phyloP scores from a whole-genome alignment of 2,329 filamentous ascomycete species.

The Scytalidium lignicola region DNA sequence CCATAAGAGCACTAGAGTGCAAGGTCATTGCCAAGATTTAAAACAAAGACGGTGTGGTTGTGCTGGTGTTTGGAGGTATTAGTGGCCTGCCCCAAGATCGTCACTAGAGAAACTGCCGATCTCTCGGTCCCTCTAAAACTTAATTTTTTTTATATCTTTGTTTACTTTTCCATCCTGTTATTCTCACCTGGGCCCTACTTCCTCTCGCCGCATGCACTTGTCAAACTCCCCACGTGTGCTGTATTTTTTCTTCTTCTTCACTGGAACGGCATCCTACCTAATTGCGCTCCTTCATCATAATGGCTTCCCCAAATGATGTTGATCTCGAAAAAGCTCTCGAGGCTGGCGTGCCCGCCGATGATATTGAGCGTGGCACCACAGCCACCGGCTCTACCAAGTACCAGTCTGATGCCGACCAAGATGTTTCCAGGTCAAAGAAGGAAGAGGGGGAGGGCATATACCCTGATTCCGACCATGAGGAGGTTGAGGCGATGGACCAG shows the following conservation, averaged over 20 bases:
- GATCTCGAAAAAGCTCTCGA: background rate
- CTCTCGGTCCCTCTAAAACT: background rate
- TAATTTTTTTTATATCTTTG: background rate
- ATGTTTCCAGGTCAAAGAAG: conserved; percentile 8
- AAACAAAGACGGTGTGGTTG: background rate
- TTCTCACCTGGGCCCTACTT: background rate
- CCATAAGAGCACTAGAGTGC: no score
- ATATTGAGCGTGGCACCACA: background rate
- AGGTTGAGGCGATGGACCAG: conserved; percentile 22
- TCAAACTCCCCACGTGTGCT: no score
- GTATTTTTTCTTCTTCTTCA: no score
- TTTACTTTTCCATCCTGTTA: background rate
- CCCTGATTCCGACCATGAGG: conserved; percentile 22
- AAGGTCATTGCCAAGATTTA: no score
- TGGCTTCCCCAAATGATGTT: background rate
- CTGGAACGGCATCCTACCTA: no score
- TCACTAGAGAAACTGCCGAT: background rate
- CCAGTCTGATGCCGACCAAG: background rate
- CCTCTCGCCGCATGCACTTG: no score
- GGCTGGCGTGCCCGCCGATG: background rate
- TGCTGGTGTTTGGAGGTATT: background rate
- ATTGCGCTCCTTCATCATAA: background rate
- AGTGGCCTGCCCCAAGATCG: background rate
- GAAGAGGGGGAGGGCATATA: conserved; percentile 7
- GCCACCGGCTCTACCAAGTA: background rate